Evolutionary conservation across 2,329 filamentous ascomycete species (phyloP), one percentile per base, ranked within the genome.

Genomic region (Capronia epimyces): DNA sequence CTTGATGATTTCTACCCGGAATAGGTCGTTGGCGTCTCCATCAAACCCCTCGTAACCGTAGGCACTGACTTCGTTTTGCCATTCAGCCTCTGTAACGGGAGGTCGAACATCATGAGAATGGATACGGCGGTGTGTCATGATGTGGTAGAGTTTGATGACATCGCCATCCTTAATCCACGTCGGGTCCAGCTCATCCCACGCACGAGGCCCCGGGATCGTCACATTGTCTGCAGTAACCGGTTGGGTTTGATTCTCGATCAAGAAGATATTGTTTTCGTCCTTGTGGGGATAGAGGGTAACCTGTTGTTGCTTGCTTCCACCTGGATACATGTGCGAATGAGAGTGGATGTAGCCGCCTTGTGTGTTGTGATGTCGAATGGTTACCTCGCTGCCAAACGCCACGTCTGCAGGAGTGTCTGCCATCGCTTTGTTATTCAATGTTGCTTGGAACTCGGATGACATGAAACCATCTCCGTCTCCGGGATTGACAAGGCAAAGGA

Each of bases 381-480:
- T 83, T 63, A 98, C 79, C 58, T 87, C 82, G 67, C 89, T 95
- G 53, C 93, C 93, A 64, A 93, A 85, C 22, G 86, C 84, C 52
- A 98, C 86, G 71, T 98, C 90, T 24, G 87, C 93, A 1, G 93
- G 86, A 3, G 95, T 89, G 69, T 95, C 89, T 66, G 89, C 84
- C 93, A 98, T 98, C 46, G 81, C 84, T 76, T 97, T 98, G 64
- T 83, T 90, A 74, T 97, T 98, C 60, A 98, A 77, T 1, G 93
- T 97, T 25, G 93, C 87, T 73, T 98, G 93, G 76, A 98, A 98
- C 67, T 98, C 93, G 49, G 91, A 95, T 66, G 90, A 96, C 93
- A 98, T 98, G 76, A 98, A 98, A 49, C 93, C 93, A 69, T 98
- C 93, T 48, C 93, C 93, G 46, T 98, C 93, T 53, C 93, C 93